A percentile compares a stretch with the other conserved stretches of the same genome.
Conservation (phyloP, 768 basidiomycete species). For the Lactarius sanguifluus region DNA sequence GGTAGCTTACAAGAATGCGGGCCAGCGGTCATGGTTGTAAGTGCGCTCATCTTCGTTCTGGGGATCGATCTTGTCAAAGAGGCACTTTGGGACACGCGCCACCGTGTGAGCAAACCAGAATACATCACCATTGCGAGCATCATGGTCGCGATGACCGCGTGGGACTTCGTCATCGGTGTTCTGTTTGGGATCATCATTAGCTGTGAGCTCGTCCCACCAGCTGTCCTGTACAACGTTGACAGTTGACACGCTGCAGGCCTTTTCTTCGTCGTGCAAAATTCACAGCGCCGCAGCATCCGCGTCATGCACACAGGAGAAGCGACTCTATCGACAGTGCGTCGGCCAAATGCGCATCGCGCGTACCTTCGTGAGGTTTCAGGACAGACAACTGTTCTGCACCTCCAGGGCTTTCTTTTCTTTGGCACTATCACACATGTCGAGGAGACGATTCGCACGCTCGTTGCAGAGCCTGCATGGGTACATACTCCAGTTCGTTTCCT, state of each 20-base stretch:
- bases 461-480: slow-evolving; percentile 70
- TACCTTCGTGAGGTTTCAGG: slow-evolving; percentile 92
- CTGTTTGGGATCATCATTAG: slow-evolving; percentile 89
- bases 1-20: background rate
- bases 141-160: slow-evolving; percentile 89
- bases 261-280: slow-evolving; percentile 97
- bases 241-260: slow-evolving; percentile 51
- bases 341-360: slow-evolving; percentile 82
- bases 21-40: slow-evolving; percentile 86
- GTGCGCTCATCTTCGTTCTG: slow-evolving; percentile 89
- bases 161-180: slow-evolving; percentile 94
- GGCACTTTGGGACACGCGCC: slow-evolving; percentile 93
- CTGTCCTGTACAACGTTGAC: background rate
- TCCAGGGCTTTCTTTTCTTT: slow-evolving; percentile 93
- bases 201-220: slow-evolving; percentile 49
- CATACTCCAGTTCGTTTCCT: slow-evolving; percentile 84
- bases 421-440: slow-evolving; percentile 93
- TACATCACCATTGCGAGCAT: slow-evolving; percentile 84
- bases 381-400: slow-evolving; percentile 82
- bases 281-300: slow-evolving; percentile 80
- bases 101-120: slow-evolving; percentile 81
- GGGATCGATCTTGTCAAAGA: slow-evolving; percentile 95
- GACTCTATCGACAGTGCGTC: slow-evolving; percentile 86
- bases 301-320: slow-evolving; percentile 79
- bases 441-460: slow-evolving; percentile 72